Base-by-base conservation (phyloP, 1,284 basidiomycete genomes). In the Ceratobasidium sp. region DNA sequence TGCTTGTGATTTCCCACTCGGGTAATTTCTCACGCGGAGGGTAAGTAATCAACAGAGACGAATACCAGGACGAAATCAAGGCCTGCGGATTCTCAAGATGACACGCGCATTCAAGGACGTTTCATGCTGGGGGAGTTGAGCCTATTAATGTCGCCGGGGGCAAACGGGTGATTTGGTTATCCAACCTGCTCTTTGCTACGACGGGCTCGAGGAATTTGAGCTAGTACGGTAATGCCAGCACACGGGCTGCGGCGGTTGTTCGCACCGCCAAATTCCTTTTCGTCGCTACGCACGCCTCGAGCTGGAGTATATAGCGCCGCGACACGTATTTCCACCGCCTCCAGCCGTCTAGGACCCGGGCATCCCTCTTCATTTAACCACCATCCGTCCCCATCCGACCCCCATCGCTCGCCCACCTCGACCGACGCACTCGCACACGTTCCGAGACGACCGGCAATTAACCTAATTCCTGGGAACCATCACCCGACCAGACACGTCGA, bases 161-260 rank as follows among this genome's bases (percentile, higher is more conserved):
- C 20, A 33, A n/a, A 59, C 69, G 69, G 69, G 57, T 52, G 67
- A 66, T 66, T 38, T 70, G 33, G 69, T 46, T 59, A 71, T 46
- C 55, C 38, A 8, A 38, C 14, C 33, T 46, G 59, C 14, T 41
- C 50, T 50, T 27, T 35, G 46, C 69, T 54, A 60, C 52, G 69
- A 59, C 65, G 55, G 60, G 35, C 35, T 20, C 23, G 48, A 1
- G n/a, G 62, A 65, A 44, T 44, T n/a, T 44, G 3, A 65, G 38
- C 8, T 65, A 6, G 23, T 65, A 38, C 44, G 54, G 44, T 68
- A 27, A 57, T 41, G 57, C 44, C 59, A 71, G 54, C 54, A 30
- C 46, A 54, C 54, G 55, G 54, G 8, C 59, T 20, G 33, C 27
- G 59, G 33, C 57, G 57, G 4, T 55, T 27, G 23, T 33, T 55